Evolutionary conservation across 2,329 filamentous ascomycete genomes (phyloP).

Genomic region (Zasmidium cellare): DNA sequence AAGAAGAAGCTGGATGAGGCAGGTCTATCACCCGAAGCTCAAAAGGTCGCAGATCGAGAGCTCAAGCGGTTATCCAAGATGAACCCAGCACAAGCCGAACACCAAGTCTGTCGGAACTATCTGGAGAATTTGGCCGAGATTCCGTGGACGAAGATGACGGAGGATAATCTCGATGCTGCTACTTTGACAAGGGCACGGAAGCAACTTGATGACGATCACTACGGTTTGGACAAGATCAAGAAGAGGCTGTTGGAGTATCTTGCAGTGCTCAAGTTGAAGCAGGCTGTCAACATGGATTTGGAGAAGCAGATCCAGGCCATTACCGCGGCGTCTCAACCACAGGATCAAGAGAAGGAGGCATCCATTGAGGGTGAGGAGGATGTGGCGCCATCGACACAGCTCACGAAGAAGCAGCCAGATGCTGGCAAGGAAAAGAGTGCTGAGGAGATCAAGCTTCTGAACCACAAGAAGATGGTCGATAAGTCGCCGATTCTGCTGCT

Average conservation of each 20-base stretch:
- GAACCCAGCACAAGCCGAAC: constrained; percentile 94
- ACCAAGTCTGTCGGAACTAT: constrained; percentile 90
- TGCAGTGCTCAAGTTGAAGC: constrained; percentile 93
- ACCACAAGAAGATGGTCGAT: constrained; percentile 82
- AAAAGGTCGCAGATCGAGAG: constrained; percentile 88
- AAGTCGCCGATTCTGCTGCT: constrained; percentile 94
- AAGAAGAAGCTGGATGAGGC: constrained; percentile 84
- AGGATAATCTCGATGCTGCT: constrained; percentile 79
- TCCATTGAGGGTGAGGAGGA: constrained; percentile 59
- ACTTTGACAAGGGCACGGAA: constrained; percentile 78
- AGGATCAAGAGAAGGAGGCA: constrained; percentile 34
- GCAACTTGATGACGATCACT: constrained; percentile 94
- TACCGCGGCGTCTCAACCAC: constrained; percentile 42
- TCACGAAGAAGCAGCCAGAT: constrained; percentile 21
- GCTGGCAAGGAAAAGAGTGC: constrained; percentile 41
- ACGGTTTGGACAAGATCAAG: constrained; percentile 95
- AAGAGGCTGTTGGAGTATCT: constrained; percentile 93
- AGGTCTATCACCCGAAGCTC: constrained; percentile 76
- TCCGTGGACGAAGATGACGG: constrained; percentile 82
- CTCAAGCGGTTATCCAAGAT: constrained; percentile 88
- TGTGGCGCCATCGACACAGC: constrained; percentile 43
- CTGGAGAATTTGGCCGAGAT: constrained; percentile 92
- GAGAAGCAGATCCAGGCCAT: constrained; percentile 71
- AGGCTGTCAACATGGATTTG: constrained; percentile 80
- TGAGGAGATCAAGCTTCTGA: constrained; percentile 72